These are phyloP conservation scores for Citeromyces siamensis DNA, from an alignment of 1,139 yeast species.

Conservation along the genomic window DNA sequence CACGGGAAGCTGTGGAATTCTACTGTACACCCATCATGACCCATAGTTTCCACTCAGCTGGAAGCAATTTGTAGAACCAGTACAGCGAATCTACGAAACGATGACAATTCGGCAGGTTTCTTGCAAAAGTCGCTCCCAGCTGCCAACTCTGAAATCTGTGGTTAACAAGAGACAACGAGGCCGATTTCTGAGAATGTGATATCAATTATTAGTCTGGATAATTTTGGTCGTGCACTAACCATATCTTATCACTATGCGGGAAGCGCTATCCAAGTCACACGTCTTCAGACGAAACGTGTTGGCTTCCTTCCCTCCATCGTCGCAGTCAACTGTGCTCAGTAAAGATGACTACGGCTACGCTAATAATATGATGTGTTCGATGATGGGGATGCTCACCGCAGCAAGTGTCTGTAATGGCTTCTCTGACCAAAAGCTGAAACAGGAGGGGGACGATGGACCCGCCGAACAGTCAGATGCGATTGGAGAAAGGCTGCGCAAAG, in stretches of 20 bases:
- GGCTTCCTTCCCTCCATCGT: neutral
- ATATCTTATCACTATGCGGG: constrained; percentile 1
- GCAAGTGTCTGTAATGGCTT: constrained; percentile 32
- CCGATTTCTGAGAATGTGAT: too few relatives aligned
- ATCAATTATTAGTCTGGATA: too few relatives aligned
- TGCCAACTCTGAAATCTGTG: too few relatives aligned
- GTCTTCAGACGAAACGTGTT: neutral
- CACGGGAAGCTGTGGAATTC: too few relatives aligned
- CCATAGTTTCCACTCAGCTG: too few relatives aligned
- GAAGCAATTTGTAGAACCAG: too few relatives aligned
- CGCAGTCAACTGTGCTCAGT: neutral
- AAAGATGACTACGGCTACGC: too few relatives aligned
- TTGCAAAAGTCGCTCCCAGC: too few relatives aligned
- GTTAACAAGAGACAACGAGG: too few relatives aligned
- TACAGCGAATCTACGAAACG: too few relatives aligned
- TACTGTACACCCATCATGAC: too few relatives aligned
- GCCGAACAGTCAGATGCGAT: neutral
- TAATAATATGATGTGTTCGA: constrained; percentile 15
- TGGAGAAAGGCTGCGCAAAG: neutral
- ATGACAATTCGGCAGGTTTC: too few relatives aligned
- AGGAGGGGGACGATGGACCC: neutral
- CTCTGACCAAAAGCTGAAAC: neutral
- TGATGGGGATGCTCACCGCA: constrained; percentile 36
- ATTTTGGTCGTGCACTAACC: neutral
- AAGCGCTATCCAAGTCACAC: neutral